phyloP scores from a whole-genome alignment of 2,329 filamentous ascomycete genomes.

The Aspergillus sojae region DNA sequence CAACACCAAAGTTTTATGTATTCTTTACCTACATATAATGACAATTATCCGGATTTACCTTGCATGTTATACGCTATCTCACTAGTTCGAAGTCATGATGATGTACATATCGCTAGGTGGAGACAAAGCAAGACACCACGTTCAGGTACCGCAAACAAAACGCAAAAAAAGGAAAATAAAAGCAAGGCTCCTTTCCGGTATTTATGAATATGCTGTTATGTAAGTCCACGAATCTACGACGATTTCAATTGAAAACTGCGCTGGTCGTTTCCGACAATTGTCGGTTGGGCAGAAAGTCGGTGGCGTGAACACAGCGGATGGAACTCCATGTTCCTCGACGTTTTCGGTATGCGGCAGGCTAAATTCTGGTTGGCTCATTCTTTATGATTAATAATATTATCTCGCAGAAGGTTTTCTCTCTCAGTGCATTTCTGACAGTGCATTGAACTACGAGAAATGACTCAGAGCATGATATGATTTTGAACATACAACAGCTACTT shows the following conservation, averaged over 20 bases:
- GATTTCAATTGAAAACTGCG: neutral
- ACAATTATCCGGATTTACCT: neutral
- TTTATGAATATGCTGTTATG: neutral
- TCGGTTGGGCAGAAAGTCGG: conserved; percentile 5
- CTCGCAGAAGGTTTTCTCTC: neutral
- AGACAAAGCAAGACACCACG: neutral
- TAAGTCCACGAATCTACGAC: neutral
- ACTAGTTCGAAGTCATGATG: neutral
- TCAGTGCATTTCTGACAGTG: neutral
- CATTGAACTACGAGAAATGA: neutral
- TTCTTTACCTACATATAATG: neutral
- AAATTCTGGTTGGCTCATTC: neutral
- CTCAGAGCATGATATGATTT: neutral
- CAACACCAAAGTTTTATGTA: neutral
- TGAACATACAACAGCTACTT: neutral
- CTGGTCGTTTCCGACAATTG: neutral
- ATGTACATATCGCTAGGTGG: neutral
- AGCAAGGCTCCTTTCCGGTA: neutral
- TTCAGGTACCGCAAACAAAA: neutral
- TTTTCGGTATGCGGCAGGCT: neutral
- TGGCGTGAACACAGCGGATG: neutral
- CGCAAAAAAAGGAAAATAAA: neutral
- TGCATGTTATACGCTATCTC: neutral
- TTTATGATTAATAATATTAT: neutral
- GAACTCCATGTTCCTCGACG: conserved; percentile 3